Evolutionary conservation across 257 asterid species (phyloP), one percentile per base, ranked within the genome.

Genomic region (Solanum gracilifrons): DNA sequence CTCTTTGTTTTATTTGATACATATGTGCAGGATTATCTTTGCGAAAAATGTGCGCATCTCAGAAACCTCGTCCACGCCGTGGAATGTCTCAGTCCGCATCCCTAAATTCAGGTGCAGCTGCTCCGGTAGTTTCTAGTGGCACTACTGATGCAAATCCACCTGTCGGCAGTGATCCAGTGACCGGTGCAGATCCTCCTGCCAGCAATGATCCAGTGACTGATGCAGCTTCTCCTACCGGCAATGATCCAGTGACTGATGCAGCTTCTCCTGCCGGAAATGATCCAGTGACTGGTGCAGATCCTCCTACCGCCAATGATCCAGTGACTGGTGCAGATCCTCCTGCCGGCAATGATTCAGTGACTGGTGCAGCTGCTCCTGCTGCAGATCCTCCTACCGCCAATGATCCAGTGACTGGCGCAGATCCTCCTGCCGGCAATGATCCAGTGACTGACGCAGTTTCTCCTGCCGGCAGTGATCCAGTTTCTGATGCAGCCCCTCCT

Each of bases 11-110:
- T 20, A 58, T n/a, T 62, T 62, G 71, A 58, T 29, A 46, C 20
- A 32, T 74, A 36, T 36, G 33, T 88, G 90, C 87, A 95, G 98
- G 98, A 76, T 95, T 92, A 8, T 93, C 64, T 86, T 91, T 96
- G 91, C 96, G 97, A 0, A 41, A 88, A 9, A 91, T 96, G 3
- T 96, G 99, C 39, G 88, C 91, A 90, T 91, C 89, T 64, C 97
- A 90, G 60, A 94, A 74, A 89, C 68, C 88, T 51, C 92, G 88
- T 87, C 93, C 95, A 66, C 95, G 55, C 87, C 94, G 96, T 13
- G 94, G 93, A 23, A 92, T 92, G 94, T 9, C 90, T 48, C 94
- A 90, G 92, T 88, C 71, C 32, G 71, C 71, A 0, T 62, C 91
- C 36, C n/a, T 90, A 86, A 94, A 94, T 90, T 90, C 90, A 43